Evolutionary conservation across 1,284 basidiomycete species (phyloP).

Genomic region (Pseudozyma sp.): DNA sequence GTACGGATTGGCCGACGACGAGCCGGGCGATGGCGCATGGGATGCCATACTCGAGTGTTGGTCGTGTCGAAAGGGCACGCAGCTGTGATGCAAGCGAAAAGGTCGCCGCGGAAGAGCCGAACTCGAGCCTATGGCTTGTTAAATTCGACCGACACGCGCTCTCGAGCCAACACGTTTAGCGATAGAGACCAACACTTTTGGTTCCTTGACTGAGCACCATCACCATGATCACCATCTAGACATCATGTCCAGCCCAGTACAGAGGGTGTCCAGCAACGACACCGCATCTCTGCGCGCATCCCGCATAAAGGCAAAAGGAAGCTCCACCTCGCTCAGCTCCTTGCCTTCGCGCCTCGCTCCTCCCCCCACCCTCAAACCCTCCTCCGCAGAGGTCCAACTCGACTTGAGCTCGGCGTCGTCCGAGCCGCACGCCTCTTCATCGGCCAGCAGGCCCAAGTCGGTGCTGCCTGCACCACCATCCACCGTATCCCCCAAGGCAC

Average conservation of each 20-base stretch:
- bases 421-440: constrained; percentile 6
- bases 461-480: constrained; percentile 11
- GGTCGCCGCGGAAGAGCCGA: constrained; percentile 19
- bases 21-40: background rate
- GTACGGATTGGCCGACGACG: constrained; percentile 8
- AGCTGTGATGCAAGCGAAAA: background rate
- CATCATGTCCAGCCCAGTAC: constrained; percentile 33
- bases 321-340: constrained; percentile 51
- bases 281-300: constrained; percentile 22
- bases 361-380: constrained; percentile 39
- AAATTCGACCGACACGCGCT: constrained; percentile 9
- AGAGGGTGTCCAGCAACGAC: constrained; percentile 27
- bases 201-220: background rate
- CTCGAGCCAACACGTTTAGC: constrained; percentile 22
- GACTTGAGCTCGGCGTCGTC: constrained; percentile 50
- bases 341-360: constrained; percentile 38
- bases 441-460: constrained; percentile 9
- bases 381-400: constrained; percentile 49
- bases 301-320: constrained; percentile 11
- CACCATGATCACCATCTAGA: background rate
- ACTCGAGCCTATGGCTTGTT: background rate
- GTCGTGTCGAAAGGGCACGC: background rate
- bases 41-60: constrained; percentile 1
- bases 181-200: constrained; percentile 13
- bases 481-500: constrained; percentile 29